A percentile compares a stretch with the other conserved stretches of the same genome.
Evolutionary conservation across 108 stramenopile species (phyloP).

Genomic region (Skeletonema tropicum): DNA sequence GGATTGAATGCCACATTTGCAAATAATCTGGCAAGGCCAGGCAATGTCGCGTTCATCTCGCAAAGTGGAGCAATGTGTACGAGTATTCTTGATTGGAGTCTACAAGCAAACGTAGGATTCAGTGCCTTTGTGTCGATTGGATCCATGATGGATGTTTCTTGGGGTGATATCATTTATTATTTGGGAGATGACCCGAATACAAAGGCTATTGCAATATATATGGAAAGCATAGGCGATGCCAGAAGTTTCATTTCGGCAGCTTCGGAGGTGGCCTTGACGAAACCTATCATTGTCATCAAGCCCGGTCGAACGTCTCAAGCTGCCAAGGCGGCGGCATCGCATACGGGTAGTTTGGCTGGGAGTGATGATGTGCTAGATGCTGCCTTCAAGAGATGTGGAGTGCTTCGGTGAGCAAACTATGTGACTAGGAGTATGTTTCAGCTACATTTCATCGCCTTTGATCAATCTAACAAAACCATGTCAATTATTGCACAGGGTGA

Average conservation of each 20-base stretch:
- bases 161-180: constrained; percentile 45
- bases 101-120: constrained; percentile 44
- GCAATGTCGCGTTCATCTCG: constrained; percentile 35
- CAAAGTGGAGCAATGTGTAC: constrained; percentile 46
- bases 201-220: constrained; percentile 47
- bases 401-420: constrained; percentile 9
- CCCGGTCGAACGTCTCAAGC: constrained; percentile 35
- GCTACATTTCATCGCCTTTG: too few species aligned
- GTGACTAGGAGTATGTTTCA: too few species aligned
- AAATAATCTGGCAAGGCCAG: constrained; percentile 25
- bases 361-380: constrained; percentile 48
- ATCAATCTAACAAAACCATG: too few species aligned
- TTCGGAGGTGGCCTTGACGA: constrained; percentile 40
- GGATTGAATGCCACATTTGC: constrained; percentile 49
- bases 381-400: constrained; percentile 42
- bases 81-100: constrained; percentile 40
- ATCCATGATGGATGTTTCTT: constrained; percentile 39
- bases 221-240: constrained; percentile 46
- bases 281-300: constrained; percentile 50
- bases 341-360: constrained; percentile 41
- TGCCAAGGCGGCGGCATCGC: constrained; percentile 33
- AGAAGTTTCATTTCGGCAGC: constrained; percentile 48
- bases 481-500: constrained; percentile 11
- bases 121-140: constrained; percentile 36
- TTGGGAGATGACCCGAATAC: constrained; percentile 45